Conservation (phyloP, 2,329 filamentous ascomycete genomes). For the Verruconis gallopava region DNA sequence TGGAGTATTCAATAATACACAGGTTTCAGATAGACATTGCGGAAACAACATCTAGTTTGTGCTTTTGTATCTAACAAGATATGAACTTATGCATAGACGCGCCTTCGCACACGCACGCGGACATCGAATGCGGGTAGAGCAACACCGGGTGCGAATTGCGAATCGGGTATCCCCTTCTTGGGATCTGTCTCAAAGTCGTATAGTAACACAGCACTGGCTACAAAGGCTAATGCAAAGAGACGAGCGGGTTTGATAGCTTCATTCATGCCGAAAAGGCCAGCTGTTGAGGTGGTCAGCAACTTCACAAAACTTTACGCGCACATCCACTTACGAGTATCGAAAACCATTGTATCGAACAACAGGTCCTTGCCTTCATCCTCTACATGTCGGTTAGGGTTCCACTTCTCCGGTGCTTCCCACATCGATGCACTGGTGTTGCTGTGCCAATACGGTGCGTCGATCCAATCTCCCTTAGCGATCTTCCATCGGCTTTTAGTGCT, state of each 20-base stretch:
- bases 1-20: too few species aligned
- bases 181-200: constrained; percentile 9
- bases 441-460: constrained; percentile 6
- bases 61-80: too few species aligned
- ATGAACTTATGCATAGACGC: constrained; percentile 4
- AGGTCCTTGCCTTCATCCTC: background rate
- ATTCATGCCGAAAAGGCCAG: background rate
- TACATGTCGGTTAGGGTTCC: constrained; percentile 5
- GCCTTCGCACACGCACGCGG: constrained; percentile 5
- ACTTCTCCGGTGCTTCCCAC: constrained; percentile 2
- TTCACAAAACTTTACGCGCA: too few species aligned
- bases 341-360: too few species aligned
- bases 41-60: too few species aligned
- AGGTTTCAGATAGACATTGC: too few species aligned
- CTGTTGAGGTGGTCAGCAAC: constrained; percentile 4
- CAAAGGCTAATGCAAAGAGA: constrained; percentile 5
- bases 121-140: constrained; percentile 7
- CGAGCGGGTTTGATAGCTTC: constrained; percentile 5
- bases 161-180: constrained; percentile 4
- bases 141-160: constrained; percentile 8
- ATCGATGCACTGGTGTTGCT: constrained; percentile 5
- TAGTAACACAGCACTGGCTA: constrained; percentile 8
- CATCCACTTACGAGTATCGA: constrained; percentile 7
- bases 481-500: constrained; percentile 1
- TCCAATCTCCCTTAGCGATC: constrained; percentile 5